Evolutionary conservation across 1,139 yeast genomes (phyloP).

Genomic region (Taiozyma sp.): DNA sequence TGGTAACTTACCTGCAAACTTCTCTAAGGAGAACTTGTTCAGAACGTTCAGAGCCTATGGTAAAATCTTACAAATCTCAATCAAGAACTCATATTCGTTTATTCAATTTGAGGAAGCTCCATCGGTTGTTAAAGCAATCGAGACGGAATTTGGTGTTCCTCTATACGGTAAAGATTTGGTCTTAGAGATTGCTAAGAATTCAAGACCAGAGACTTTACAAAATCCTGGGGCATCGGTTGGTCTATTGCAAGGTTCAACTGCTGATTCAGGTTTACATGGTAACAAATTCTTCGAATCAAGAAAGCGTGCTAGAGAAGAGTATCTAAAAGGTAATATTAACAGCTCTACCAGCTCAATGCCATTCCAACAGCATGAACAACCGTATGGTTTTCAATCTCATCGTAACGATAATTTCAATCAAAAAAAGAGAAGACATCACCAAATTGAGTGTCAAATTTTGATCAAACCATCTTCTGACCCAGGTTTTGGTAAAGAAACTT

Average conservation of each 20-base stretch:
- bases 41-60: conserved; percentile 71
- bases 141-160: conserved; percentile 58
- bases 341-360: conserved; percentile 29
- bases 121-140: conserved; percentile 62
- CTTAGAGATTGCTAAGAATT: conserved; percentile 74
- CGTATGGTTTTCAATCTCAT: conserved; percentile 16
- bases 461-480: conserved; percentile 62
- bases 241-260: not conserved
- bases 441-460: conserved; percentile 56
- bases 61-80: conserved; percentile 65
- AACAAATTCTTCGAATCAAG: conserved; percentile 11
- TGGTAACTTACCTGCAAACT: conserved; percentile 76
- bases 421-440: conserved; percentile 25
- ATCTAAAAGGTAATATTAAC: conserved; percentile 9
- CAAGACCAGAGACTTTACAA: conserved; percentile 32
- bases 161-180: conserved; percentile 59
- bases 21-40: conserved; percentile 65
- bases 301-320: conserved; percentile 23
- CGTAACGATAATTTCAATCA: conserved; percentile 24
- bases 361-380: conserved; percentile 14
- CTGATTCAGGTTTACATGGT: not conserved
- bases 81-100: conserved; percentile 81
- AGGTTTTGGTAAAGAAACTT: conserved; percentile 50
- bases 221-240: conserved; percentile 23
- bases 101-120: conserved; percentile 66